A percentile compares a stretch with the other conserved stretches of the same genome.
phyloP scores from a whole-genome alignment of 768 basidiomycete species.

The Pleurotus djamor region DNA sequence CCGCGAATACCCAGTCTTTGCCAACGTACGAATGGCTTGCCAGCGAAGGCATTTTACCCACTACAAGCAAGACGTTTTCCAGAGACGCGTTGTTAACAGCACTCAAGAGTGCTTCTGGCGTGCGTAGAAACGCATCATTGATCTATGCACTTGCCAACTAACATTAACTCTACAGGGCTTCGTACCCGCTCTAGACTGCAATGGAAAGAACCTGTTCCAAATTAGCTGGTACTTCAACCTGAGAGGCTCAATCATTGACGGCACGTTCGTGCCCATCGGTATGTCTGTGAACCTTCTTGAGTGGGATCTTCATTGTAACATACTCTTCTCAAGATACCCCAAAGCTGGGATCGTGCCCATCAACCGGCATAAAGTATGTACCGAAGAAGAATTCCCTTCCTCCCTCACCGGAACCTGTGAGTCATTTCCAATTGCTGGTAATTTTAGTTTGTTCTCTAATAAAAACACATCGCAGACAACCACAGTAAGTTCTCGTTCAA shows the following conservation, averaged over 20 bases:
- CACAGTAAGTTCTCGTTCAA: not conserved
- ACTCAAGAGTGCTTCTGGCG: slow-evolving; percentile 47
- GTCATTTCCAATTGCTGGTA: not conserved
- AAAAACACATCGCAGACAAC: not conserved
- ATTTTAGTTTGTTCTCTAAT: too few relatives aligned
- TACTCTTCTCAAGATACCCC: slow-evolving; percentile 32
- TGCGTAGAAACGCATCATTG: slow-evolving; percentile 15
- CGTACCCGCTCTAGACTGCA: slow-evolving; percentile 45
- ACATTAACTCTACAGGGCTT: slow-evolving; percentile 34
- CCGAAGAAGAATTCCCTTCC: slow-evolving; percentile 26
- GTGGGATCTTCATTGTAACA: not conserved
- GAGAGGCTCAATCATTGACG: slow-evolving; percentile 53
- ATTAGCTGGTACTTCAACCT: slow-evolving; percentile 59
- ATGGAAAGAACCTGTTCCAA: slow-evolving; percentile 29
- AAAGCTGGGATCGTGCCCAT: slow-evolving; percentile 34
- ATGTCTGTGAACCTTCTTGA: slow-evolving; percentile 12
- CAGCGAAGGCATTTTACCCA: slow-evolving; percentile 70
- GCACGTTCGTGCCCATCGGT: slow-evolving; percentile 51
- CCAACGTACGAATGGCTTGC: slow-evolving; percentile 76
- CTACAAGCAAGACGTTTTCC: slow-evolving; percentile 51
- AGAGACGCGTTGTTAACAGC: slow-evolving; percentile 55
- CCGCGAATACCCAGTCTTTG: slow-evolving; percentile 35
- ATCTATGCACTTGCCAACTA: not conserved
- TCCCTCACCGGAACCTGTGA: not conserved
- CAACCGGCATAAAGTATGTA: slow-evolving; percentile 44